phyloP scores from a whole-genome alignment of 352 stramenopile genomes.

The Elongisporangium prolatum region DNA sequence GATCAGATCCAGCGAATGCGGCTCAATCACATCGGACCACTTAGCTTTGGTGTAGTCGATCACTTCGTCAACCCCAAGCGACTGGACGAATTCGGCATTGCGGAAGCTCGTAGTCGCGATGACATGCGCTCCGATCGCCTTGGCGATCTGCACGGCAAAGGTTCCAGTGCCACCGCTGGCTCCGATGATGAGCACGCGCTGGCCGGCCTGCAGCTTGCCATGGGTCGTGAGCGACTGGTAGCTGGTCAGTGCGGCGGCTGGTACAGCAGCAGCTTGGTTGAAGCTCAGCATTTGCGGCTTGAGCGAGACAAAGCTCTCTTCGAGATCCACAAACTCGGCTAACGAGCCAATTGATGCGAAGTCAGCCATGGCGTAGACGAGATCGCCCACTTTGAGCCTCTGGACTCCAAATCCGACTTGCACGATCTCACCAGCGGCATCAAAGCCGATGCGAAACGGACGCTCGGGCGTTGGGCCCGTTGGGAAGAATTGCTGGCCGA shows the following conservation, averaged over 20 bases:
- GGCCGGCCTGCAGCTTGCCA: constrained; percentile 18
- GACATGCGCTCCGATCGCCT: constrained; percentile 43
- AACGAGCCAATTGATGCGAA: constrained; percentile 36
- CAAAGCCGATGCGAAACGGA: constrained; percentile 47
- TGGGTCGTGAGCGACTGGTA: constrained; percentile 45
- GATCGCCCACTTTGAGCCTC: constrained; percentile 50
- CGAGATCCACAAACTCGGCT: constrained; percentile 44
- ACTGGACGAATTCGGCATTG: constrained; percentile 35
- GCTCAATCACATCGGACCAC: constrained; percentile 19
- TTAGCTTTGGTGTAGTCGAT: too few relatives aligned
- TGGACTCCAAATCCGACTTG: constrained; percentile 39
- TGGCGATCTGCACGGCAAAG: constrained; percentile 55
- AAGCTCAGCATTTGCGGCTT: constrained; percentile 50
- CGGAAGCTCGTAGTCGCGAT: constrained; percentile 31
- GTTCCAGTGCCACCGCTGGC: constrained; percentile 57
- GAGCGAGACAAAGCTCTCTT: constrained; percentile 31
- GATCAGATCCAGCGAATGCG: constrained; percentile 24
- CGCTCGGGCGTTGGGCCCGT: constrained; percentile 16
- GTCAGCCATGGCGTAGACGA: constrained; percentile 50
- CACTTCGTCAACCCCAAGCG: constrained; percentile 35
- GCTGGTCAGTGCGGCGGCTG: constrained; percentile 44
- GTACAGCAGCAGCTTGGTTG: constrained; percentile 47
- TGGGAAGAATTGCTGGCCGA: constrained; percentile 11
- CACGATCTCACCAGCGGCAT: constrained; percentile 58
- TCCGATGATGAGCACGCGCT: constrained; percentile 46